Evolutionary conservation across 192 early-diverging fungal species (phyloP), one percentile per base, ranked within the genome.

Genomic region (Coemansia sp.): DNA sequence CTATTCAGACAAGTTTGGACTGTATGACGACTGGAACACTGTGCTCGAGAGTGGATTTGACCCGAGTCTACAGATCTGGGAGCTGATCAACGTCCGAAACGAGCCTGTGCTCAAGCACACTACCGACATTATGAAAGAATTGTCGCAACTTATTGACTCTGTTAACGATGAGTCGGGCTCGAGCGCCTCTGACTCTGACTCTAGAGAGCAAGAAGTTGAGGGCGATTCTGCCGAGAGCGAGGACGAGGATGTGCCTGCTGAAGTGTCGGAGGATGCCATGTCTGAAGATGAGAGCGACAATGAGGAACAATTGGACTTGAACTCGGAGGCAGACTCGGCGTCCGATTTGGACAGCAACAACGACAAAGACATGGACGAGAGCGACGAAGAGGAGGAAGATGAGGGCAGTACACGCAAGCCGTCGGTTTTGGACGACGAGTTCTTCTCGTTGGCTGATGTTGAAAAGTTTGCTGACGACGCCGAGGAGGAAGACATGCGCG

Each of bases 391-490:
- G 31, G 76, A 78, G 25, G 74, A 81, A 39, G 74, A 75, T 61
- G 68, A 76, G 23, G 63, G 60, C 11, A 25, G 21, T 31, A 58
- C 29, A 5, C 15, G 61, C 12, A 84, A 85, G 69, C 70, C 58
- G 2, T 90, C 91, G 27, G 87, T 90, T 55, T 78, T 99, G 0
- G 95, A 97, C 70, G 95, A 99, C 77, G 90, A 95, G 17, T 98
- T 98, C 72, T 99, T 99, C 74, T 89, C 86, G n/a, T 73, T 93
- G n/a, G 86, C 85, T 11, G 92, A 97, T 64, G 87, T 97, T 86
- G 92, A 94, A 32, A 76, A 84, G 67, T 98, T 98, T 86, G 94
- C 94, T 17, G 90, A 94, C 62, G 90, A 95, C 68, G 76, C 85
- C 19, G 86, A 86, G 41, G 68, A 85, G 19, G 76, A 78, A 34